Base-by-base conservation (phyloP, 495 filamentous ascomycete genomes). In the Aspergillus leporis region DNA sequence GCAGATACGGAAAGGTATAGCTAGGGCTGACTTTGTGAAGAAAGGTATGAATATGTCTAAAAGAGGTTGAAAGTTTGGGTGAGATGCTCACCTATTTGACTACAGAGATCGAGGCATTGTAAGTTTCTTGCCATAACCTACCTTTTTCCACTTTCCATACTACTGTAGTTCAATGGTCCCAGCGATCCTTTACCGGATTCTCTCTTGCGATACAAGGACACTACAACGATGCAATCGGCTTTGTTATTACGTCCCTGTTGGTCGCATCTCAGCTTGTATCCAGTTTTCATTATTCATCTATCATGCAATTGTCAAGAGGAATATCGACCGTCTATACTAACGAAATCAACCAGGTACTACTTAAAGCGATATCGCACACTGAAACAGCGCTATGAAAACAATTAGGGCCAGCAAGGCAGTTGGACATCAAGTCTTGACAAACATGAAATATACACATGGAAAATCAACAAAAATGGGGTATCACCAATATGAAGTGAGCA, bases 321-420 rank as follows among this genome's bases (percentile, higher is more conserved):
- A 3, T 14, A 41, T 41, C 38, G 36, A 54, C n/a, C 51, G 31
- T 38, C 36, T 38, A 62, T 62, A 56, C 63, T 68, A 59, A 67
- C 47, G 53, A 58, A 57, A 63, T 12, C 32, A 19, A 57, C 30
- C 70, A 98, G 93, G 69, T 97, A 97, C 75, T 94, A 93, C 78
- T 77, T 98, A 60, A 98, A 96, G 78, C 85, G 89, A 72, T 98
- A 98, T 78, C 86, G 94, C 62, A 85, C 91, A 48, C 80, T 98
- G 63, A 87, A 87, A 66, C 85, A 93, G 76, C 83, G 91, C 68
- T 98, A 98, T 78, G 84, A 87, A 59, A 70, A 65, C 60, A 59
- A 59, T 56, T 78, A 62, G 75, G 62, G 49, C 54, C 62, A 48
- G 34, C 47, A 30, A 45, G 54, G 25, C 34, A 43, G 40, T 25